Evolutionary conservation across 73 alveolate species (phyloP).

Genomic region (Strombidium stylifer): DNA sequence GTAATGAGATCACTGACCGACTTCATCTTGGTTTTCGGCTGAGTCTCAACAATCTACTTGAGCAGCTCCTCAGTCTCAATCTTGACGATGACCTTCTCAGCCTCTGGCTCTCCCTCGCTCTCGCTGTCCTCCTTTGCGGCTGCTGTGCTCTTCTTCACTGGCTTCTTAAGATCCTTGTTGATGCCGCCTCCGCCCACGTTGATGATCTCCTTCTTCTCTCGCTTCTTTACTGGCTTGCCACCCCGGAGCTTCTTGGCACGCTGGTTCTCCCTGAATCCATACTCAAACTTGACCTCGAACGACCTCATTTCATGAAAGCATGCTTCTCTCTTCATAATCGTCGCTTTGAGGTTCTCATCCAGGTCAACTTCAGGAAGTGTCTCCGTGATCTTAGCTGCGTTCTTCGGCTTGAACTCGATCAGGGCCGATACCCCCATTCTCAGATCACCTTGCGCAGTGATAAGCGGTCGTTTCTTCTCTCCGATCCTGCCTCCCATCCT

Average conservation of each 20-base stretch:
- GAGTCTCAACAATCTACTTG: neutral
- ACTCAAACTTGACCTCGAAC: neutral
- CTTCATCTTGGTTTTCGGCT: neutral
- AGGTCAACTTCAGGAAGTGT: neutral
- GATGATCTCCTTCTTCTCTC: too few relatives aligned
- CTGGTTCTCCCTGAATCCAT: slow-evolving; percentile 4
- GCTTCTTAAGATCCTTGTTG: neutral
- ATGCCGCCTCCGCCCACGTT: neutral
- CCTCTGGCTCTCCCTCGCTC: neutral
- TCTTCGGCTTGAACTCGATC: neutral
- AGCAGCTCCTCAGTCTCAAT: neutral
- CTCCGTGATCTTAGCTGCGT: neutral
- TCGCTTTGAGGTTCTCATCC: neutral
- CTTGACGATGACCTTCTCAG: neutral
- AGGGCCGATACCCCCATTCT: neutral
- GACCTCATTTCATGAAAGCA: neutral
- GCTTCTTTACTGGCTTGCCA: too few relatives aligned
- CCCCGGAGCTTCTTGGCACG: neutral
- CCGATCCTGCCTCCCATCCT: neutral
- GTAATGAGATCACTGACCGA: neutral
- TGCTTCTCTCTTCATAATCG: neutral
- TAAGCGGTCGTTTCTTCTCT: neutral
- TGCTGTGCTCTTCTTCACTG: neutral
- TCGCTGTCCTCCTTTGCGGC: neutral
- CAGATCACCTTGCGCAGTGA: neutral